Conservation (phyloP, 192 early-diverging fungal species). For the Rhizoclosmatium sp. region DNA sequence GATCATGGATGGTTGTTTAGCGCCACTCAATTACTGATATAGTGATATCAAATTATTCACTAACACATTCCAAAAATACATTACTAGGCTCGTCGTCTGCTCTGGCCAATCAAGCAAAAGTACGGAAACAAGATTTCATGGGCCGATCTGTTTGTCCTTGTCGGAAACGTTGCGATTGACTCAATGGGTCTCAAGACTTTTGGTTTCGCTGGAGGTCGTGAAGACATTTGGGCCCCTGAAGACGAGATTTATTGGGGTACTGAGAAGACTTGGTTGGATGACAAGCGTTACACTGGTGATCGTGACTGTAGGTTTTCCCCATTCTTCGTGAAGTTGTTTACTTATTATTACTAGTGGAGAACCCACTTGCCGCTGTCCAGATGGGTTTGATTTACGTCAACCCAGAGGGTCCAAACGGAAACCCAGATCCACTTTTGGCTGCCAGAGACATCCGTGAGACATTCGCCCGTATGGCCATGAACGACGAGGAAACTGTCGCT, state of each 20-base stretch:
- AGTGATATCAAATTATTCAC: no score
- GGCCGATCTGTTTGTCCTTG: slow-evolving; percentile 60
- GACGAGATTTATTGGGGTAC: slow-evolving; percentile 29
- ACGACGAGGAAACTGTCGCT: slow-evolving; percentile 76
- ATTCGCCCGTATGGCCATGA: slow-evolving; percentile 56
- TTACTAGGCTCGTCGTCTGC: slow-evolving; percentile 34
- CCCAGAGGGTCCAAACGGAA: slow-evolving; percentile 40
- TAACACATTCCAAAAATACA: not conserved
- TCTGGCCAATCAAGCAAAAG: slow-evolving; percentile 80
- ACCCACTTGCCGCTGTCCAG: slow-evolving; percentile 33
- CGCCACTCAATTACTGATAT: no score
- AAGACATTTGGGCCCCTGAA: slow-evolving; percentile 34
- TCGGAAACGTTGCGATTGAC: slow-evolving; percentile 42
- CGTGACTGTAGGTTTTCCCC: not conserved
- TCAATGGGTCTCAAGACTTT: slow-evolving; percentile 39
- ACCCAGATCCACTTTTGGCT: slow-evolving; percentile 15
- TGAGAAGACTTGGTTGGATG: slow-evolving; percentile 27
- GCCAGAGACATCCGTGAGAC: slow-evolving; percentile 36
- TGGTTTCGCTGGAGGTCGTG: slow-evolving; percentile 39
- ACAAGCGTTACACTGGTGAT: slow-evolving; percentile 23
- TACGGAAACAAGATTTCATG: slow-evolving; percentile 80
- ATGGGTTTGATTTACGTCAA: slow-evolving; percentile 44
- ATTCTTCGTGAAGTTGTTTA: no score
- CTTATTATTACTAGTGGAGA: not conserved
- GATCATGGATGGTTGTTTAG: no score